These are phyloP conservation scores for Vigna mungo DNA, from an alignment of 306 rosid genomes.

Conservation along the genomic window DNA sequence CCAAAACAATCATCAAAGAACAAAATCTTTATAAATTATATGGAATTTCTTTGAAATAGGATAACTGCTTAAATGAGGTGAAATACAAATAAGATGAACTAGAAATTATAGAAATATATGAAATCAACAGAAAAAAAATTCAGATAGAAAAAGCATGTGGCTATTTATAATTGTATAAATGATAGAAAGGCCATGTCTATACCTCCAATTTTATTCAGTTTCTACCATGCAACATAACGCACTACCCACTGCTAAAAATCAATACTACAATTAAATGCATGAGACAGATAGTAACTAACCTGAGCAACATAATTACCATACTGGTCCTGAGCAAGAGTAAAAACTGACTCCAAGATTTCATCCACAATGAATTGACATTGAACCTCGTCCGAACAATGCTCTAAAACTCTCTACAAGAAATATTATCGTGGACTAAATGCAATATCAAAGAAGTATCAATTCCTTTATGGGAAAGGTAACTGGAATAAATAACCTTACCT, in stretches of 20 bases:
- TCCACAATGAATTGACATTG: conserved; percentile 71
- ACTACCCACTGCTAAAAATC: neutral
- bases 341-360: conserved; percentile 69
- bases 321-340: conserved; percentile 67
- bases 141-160: too few species aligned
- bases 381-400: conserved; percentile 61
- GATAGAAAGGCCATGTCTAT: conserved; percentile 16
- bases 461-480: conserved; percentile 18
- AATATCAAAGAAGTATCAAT: neutral
- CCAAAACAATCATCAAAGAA: too few species aligned
- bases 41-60: too few species aligned
- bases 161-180: neutral
- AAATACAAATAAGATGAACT: too few species aligned
- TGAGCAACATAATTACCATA: conserved; percentile 75
- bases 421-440: conserved; percentile 31
- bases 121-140: too few species aligned
- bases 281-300: conserved; percentile 49
- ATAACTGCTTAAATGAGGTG: too few species aligned
- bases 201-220: conserved; percentile 15
- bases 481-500: conserved; percentile 48
- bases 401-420: conserved; percentile 65
- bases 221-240: neutral
- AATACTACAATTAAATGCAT: neutral
- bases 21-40: too few species aligned
- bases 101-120: too few species aligned